Conservation (phyloP, 257 asterid genomes). For the Fraxinus cuspidata region DNA sequence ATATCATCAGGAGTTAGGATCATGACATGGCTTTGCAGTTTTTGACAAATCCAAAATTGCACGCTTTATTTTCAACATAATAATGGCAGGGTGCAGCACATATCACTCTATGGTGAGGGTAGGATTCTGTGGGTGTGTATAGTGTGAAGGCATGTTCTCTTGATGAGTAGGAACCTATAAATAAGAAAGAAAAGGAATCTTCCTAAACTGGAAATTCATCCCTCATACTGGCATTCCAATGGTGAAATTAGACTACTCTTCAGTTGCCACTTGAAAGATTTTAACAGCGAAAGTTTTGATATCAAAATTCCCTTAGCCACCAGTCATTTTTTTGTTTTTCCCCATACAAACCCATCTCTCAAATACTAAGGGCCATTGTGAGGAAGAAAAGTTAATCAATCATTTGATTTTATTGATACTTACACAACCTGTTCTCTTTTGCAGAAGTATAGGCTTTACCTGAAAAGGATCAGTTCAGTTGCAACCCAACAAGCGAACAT, state of each 20-base stretch:
- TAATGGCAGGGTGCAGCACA: background rate
- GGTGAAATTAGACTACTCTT: background rate
- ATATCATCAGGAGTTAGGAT: background rate
- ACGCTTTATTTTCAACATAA: background rate
- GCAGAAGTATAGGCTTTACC: conserved; percentile 73
- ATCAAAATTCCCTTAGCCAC: background rate
- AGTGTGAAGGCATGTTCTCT: background rate
- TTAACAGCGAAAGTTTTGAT: background rate
- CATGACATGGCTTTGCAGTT: background rate
- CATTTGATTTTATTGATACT: conserved; percentile 17
- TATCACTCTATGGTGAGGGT: background rate
- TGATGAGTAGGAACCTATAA: background rate
- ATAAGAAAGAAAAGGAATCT: background rate
- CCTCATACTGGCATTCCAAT: background rate
- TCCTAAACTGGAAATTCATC: background rate
- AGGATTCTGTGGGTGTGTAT: background rate
- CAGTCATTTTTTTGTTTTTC: background rate
- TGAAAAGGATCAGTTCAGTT: conserved; percentile 63
- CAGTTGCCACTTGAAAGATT: background rate
- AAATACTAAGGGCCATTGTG: background rate
- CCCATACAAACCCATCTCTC: background rate
- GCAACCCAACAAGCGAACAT: conserved; percentile 84
- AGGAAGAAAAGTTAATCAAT: background rate
- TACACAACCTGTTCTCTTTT: conserved; percentile 10
- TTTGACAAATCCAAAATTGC: background rate